Evolutionary conservation across 192 early-diverging fungal species (phyloP).

Genomic region (Rhizophagus clarus): DNA sequence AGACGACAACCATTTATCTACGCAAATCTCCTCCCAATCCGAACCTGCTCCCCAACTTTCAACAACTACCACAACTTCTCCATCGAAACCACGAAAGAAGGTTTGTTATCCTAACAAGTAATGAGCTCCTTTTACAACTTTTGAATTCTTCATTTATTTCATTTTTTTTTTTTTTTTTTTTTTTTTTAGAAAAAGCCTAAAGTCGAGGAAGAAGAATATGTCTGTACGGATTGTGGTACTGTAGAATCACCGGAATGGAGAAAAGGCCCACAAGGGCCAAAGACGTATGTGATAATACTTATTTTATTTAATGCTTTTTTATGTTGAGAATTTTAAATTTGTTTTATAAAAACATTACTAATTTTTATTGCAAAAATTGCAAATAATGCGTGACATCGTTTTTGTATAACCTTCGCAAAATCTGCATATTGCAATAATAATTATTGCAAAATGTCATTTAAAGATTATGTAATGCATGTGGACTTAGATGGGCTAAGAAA

Average conservation of each 20-base stretch:
- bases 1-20: slow-evolving; percentile 21
- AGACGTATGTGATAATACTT: slow-evolving; percentile 42
- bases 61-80: background rate
- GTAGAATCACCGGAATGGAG: slow-evolving; percentile 56
- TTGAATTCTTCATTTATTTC: background rate
- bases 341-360: slow-evolving; percentile 1
- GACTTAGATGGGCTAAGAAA: slow-evolving; percentile 44
- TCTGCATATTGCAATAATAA: background rate
- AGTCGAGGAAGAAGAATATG: slow-evolving; percentile 43
- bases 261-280: slow-evolving; percentile 49
- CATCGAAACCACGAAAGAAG: slow-evolving; percentile 4
- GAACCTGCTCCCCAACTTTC: background rate
- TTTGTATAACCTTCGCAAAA: no score
- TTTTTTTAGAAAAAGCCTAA: slow-evolving; percentile 42
- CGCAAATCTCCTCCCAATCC: background rate
- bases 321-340: background rate
- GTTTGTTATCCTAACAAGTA: background rate
- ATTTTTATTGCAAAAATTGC: background rate
- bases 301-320: background rate
- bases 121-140: background rate
- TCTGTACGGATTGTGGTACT: slow-evolving; percentile 54
- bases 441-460: slow-evolving; percentile 7
- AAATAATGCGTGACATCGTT: background rate
- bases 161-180: background rate
- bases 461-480: slow-evolving; percentile 53